Evolutionary conservation across 371 early-diverging fungal species (phyloP), one percentile per base, ranked within the genome.

Genomic region (Mucor lusitanicus): DNA sequence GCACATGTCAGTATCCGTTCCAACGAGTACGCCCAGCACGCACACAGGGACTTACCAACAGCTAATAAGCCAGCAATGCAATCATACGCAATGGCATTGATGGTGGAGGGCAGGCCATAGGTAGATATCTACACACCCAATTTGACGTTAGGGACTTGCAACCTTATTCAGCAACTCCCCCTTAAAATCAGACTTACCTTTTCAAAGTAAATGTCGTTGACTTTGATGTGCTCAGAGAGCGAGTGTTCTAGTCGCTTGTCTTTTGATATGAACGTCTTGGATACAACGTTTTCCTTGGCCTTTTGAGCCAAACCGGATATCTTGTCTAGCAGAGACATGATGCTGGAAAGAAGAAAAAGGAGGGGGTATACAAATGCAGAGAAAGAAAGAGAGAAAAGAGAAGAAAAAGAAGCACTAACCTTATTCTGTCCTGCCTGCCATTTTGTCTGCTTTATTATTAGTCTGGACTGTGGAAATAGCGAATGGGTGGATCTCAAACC

Each of bases 51-150:
- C 19, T 72, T 86, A 88, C 88, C 85, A 55, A 81, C 69, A 9
- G 86, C 88, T 8, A 88, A 73, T 19, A 88, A 55, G 9, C 88
- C 78, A 56, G 84, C 77, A 7, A 85, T 78, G 44, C 87, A 83
- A 63, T 88, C 88, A 59, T 74, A 86, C 15, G 87, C 88, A 25
- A 83, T 66, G 6, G 79, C 69, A 12, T 79, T 74, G 11, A 85
- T 70, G 19, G 68, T 68, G 13, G 79, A 81, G 27, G 86, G 81
- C 48, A 86, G 46, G 5, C 88, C 88, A 70, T 81, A 85, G 1
- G 78, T 75, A 21, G 86, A 71, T 46, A 80, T 67, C 79, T 82
- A 63, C 2, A 35, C 11, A 35, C 3, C 5, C 4, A 17, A 11
- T 17, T 17, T 40, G 17, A 40, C 4, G 40, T 40, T 40, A 40